A percentile compares a stretch with the other conserved stretches of the same genome.
Conservation (phyloP, 345 rosid species). For the Brassica rapa region DNA sequence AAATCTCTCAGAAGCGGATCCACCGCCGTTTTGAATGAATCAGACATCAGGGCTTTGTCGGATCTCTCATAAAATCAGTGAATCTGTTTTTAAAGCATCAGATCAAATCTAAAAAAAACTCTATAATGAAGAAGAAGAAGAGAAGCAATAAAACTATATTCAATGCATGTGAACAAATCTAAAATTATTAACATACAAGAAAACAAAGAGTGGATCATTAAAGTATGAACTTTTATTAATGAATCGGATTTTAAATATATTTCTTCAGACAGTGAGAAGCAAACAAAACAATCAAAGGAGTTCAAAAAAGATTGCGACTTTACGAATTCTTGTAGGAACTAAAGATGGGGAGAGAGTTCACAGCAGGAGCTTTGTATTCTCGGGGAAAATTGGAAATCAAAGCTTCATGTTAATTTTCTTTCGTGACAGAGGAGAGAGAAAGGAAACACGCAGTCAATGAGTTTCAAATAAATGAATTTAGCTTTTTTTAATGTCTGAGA, state of each 20-base stretch:
- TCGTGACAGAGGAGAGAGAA: slow-evolving; percentile 39
- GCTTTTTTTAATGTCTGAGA: slow-evolving; percentile 24
- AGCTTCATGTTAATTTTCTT: not conserved
- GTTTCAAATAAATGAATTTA: slow-evolving; percentile 33
- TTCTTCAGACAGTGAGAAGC: not conserved
- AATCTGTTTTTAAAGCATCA: slow-evolving; percentile 17
- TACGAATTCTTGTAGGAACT: not conserved
- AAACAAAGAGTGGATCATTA: slow-evolving; percentile 20
- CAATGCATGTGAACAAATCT: slow-evolving; percentile 53
- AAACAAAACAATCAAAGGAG: not conserved
- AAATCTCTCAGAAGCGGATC: slow-evolving; percentile 88
- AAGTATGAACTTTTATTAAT: slow-evolving; percentile 11
- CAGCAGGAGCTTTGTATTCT: slow-evolving; percentile 1
- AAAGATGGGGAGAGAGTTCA: not conserved
- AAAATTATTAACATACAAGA: slow-evolving; percentile 4
- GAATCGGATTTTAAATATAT: not conserved
- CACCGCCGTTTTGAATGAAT: slow-evolving; percentile 29
- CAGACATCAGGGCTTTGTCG: slow-evolving; percentile 45
- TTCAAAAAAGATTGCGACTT: slow-evolving; percentile 30
- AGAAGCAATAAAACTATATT: not conserved
- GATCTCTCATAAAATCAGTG: slow-evolving; percentile 16
- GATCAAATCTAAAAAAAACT: slow-evolving; percentile 34
- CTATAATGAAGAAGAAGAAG: not conserved
- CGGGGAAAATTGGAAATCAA: not conserved
- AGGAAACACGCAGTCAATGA: slow-evolving; percentile 35